Percentiles rank a stretch among this genome's conserved stretches.
phyloP scores from a whole-genome alignment of 768 basidiomycete genomes.

The Saitozyma sp. region DNA sequence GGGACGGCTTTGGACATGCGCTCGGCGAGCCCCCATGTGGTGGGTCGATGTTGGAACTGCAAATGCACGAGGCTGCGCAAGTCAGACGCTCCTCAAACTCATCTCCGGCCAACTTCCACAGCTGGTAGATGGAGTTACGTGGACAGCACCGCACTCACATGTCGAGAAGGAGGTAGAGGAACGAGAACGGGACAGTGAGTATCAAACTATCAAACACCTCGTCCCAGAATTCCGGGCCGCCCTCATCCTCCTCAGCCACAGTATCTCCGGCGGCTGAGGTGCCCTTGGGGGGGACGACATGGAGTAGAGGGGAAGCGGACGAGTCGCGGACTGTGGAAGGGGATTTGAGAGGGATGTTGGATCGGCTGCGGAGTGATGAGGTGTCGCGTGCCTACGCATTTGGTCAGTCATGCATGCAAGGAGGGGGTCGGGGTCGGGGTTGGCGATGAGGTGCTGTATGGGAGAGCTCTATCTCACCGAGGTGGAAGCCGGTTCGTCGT shows the following conservation, averaged over 20 bases:
- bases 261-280: too few relatives aligned
- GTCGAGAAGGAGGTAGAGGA: conserved; percentile 47
- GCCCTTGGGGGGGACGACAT: too few relatives aligned
- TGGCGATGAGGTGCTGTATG: too few relatives aligned
- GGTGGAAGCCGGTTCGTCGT: too few relatives aligned
- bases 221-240: conserved; percentile 32
- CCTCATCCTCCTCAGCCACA: not conserved
- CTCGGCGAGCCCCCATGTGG: conserved; percentile 15
- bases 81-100: conserved; percentile 5
- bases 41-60: conserved; percentile 45
- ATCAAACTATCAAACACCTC: conserved; percentile 46
- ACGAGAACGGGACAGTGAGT: conserved; percentile 45
- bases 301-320: too few relatives aligned
- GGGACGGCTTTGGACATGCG: conserved; percentile 44
- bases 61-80: conserved; percentile 41
- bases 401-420: too few relatives aligned
- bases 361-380: too few relatives aligned
- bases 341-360: too few relatives aligned
- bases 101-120: conserved; percentile 38
- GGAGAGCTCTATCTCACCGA: too few relatives aligned
- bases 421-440: too few relatives aligned
- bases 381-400: too few relatives aligned
- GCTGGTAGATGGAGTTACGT: conserved; percentile 42
- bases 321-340: too few relatives aligned
- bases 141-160: conserved; percentile 43